Conservation (phyloP, 2,329 filamentous ascomycete species). For the Endocalyx cinctus region DNA sequence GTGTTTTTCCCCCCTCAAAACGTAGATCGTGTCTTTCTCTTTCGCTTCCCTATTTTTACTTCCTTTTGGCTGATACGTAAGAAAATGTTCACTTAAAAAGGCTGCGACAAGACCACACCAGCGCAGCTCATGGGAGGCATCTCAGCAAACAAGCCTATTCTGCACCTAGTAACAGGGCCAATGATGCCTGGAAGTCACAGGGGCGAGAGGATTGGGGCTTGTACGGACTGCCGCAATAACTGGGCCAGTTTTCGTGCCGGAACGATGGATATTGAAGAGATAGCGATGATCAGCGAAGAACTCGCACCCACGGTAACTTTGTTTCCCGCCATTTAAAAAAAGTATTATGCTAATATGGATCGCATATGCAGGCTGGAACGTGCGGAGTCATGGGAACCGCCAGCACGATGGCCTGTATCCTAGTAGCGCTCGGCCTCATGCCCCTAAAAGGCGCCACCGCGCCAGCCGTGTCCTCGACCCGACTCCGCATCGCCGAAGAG, state of each 20-base stretch:
- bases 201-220: constrained; percentile 63
- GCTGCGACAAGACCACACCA: constrained; percentile 70
- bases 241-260: constrained; percentile 67
- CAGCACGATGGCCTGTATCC: constrained; percentile 82
- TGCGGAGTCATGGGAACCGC: constrained; percentile 92
- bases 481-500: constrained; percentile 76
- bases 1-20: not conserved
- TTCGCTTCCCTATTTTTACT: not conserved
- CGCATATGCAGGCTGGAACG: constrained; percentile 55
- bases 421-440: constrained; percentile 78
- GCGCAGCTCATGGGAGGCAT: constrained; percentile 74
- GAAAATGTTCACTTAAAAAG: too few species aligned
- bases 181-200: constrained; percentile 70
- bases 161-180: constrained; percentile 66
- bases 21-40: too few species aligned
- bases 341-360: not conserved
- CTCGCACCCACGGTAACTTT: constrained; percentile 60
- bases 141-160: constrained; percentile 66
- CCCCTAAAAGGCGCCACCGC: constrained; percentile 73
- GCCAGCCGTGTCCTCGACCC: constrained; percentile 71
- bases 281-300: constrained; percentile 65
- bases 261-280: constrained; percentile 66
- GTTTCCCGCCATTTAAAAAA: not conserved
- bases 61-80: too few species aligned
- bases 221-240: constrained; percentile 69